Evolutionary conservation across 2,329 filamentous ascomycete genomes (phyloP).

Genomic region (Botrytis fabae): DNA sequence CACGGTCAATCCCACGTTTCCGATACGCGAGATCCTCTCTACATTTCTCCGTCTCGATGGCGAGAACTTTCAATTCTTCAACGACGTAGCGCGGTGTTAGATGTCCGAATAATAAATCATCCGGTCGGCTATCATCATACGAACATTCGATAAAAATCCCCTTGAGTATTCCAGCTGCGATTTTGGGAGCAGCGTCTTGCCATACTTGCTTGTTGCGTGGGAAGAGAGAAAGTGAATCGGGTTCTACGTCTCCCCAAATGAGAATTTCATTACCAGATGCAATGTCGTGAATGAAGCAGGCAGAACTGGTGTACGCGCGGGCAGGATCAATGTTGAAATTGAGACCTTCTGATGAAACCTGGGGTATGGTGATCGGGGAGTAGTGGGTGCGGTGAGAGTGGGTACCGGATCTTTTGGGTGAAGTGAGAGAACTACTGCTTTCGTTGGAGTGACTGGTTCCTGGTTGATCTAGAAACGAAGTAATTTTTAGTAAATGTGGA

Average conservation of each 20-base stretch:
- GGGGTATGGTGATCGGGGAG: neutral
- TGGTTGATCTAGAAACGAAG: neutral
- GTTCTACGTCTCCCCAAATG: conserved; percentile 94
- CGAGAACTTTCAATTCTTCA: conserved; percentile 73
- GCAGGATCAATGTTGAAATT: neutral
- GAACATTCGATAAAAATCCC: conserved; percentile 96
- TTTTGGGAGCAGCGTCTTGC: conserved; percentile 84
- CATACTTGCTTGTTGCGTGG: conserved; percentile 83
- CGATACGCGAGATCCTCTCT: neutral
- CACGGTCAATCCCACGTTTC: conserved; percentile 8
- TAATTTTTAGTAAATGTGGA: neutral
- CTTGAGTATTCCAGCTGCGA: conserved; percentile 67
- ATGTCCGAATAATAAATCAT: conserved; percentile 83
- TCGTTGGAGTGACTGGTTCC: neutral
- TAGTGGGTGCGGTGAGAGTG: neutral
- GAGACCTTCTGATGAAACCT: neutral
- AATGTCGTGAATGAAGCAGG: conserved; percentile 85
- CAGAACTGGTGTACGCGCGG: conserved; percentile 84
- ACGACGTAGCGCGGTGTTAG: conserved; percentile 81
- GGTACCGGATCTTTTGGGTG: neutral
- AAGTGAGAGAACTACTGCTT: no score
- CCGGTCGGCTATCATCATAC: conserved; percentile 77
- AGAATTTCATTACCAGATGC: conserved; percentile 73
- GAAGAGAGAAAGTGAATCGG: conserved; percentile 78
- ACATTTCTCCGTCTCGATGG: conserved; percentile 43